Percentiles rank a stretch among this genome's conserved stretches.
phyloP scores from a whole-genome alignment of 176 grass and related monocot species.

The Poa pratensis region DNA sequence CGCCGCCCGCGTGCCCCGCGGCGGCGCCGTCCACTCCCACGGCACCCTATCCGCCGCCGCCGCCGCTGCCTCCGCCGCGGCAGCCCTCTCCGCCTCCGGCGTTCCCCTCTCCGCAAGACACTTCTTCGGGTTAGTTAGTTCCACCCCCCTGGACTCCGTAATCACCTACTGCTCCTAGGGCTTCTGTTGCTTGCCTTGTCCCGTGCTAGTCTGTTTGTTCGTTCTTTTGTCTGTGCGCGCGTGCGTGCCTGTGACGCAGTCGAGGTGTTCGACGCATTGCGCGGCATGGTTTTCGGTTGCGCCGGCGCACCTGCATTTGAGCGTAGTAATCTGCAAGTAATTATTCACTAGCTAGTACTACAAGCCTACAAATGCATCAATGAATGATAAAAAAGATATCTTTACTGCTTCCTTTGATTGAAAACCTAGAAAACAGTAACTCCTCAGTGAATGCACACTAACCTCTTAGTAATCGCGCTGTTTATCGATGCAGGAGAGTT shows the following conservation, averaged over 20 bases:
- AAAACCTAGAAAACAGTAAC: neutral
- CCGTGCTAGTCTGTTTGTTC: neutral
- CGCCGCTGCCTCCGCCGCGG: constrained; percentile 34
- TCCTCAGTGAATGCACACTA: neutral
- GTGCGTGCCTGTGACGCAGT: neutral
- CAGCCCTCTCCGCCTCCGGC: constrained; percentile 39
- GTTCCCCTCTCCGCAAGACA: constrained; percentile 57
- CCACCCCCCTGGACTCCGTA: neutral
- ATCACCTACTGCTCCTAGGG: neutral
- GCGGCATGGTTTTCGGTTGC: neutral
- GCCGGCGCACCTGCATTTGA: neutral
- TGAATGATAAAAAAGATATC: constrained; percentile 8
- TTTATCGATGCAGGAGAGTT: constrained; percentile 6
- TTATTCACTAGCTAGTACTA: constrained; percentile 14
- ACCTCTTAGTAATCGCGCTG: neutral
- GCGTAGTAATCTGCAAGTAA: neutral
- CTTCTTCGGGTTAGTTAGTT: constrained; percentile 50
- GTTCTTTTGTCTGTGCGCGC: neutral
- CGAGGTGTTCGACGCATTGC: constrained; percentile 38
- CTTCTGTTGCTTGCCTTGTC: neutral
- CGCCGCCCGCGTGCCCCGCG: constrained; percentile 39
- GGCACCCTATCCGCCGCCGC: constrained; percentile 45
- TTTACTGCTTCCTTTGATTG: neutral
- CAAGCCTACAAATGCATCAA: no score
- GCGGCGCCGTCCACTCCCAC: constrained; percentile 47